These are phyloP conservation scores for Skeletonema tropicum DNA, from an alignment of 108 stramenopile genomes.

Conservation along the genomic window DNA sequence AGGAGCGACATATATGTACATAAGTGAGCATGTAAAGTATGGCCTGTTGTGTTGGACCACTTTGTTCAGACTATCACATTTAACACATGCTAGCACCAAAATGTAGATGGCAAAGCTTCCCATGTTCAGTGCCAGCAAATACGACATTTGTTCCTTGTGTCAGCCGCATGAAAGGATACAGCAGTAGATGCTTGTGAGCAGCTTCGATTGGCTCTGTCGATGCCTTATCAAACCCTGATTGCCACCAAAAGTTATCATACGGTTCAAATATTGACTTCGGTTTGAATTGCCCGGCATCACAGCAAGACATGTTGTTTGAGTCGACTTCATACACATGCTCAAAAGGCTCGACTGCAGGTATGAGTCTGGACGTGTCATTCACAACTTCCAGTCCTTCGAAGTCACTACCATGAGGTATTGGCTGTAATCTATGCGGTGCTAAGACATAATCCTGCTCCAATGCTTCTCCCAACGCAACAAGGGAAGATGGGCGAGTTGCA, in stretches of 20 bases:
- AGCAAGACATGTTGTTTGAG: slow-evolving; percentile 18
- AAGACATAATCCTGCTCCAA: slow-evolving; percentile 38
- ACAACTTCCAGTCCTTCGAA: slow-evolving; percentile 15
- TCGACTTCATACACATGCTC: slow-evolving; percentile 8
- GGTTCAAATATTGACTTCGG: background rate
- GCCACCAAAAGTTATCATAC: slow-evolving; percentile 30
- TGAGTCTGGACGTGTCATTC: slow-evolving; percentile 1
- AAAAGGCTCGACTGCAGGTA: slow-evolving; percentile 4
- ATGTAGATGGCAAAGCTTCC: background rate
- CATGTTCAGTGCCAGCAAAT: background rate
- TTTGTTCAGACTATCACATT: too few species aligned
- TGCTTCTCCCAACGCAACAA: slow-evolving; percentile 19
- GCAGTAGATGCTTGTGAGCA: slow-evolving; percentile 6
- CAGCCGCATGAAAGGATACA: background rate
- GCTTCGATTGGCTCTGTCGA: background rate
- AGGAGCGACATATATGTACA: too few species aligned
- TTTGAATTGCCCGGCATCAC: slow-evolving; percentile 22
- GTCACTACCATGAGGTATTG: slow-evolving; percentile 49
- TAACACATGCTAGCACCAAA: background rate
- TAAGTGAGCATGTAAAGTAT: too few species aligned
- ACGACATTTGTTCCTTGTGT: background rate
- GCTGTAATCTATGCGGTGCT: slow-evolving; percentile 55
- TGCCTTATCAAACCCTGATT: slow-evolving; percentile 9
- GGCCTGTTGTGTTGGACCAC: too few species aligned
- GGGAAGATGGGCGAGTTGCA: slow-evolving; percentile 21